These are phyloP conservation scores for Ophiosphaerella herpotricha DNA, from an alignment of 2,329 filamentous ascomycete genomes.

Conservation along the genomic window DNA sequence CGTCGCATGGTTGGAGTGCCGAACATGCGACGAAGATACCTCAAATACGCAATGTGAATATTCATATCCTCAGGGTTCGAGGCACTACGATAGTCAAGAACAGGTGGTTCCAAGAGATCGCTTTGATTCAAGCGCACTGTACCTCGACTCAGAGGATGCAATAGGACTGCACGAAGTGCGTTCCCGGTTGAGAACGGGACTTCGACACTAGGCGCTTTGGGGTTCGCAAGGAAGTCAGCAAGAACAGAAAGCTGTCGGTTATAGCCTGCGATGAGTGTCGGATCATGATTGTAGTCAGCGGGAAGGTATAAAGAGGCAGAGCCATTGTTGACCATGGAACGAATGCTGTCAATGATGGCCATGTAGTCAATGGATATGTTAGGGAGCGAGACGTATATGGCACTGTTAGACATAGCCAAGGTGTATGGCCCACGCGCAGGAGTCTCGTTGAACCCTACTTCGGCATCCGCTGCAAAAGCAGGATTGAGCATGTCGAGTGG, in stretches of 20 bases:
- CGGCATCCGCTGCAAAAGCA: slow-evolving; percentile 2
- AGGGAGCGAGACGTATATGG: slow-evolving; percentile 6
- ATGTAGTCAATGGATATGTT: slow-evolving; percentile 3
- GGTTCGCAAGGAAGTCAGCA: slow-evolving; percentile 3
- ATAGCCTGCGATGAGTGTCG: slow-evolving; percentile 8
- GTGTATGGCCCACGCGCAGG: slow-evolving; percentile 12
- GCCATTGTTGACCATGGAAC: not conserved
- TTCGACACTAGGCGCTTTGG: slow-evolving; percentile 7
- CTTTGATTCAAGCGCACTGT: slow-evolving; percentile 26
- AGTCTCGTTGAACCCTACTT: slow-evolving; percentile 3
- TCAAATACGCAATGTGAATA: slow-evolving; percentile 5
- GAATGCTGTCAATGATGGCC: slow-evolving; percentile 2
- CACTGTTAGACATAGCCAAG: slow-evolving; percentile 6
- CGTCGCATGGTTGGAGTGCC: slow-evolving; percentile 2
- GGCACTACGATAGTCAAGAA: slow-evolving; percentile 34
- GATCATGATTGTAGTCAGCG: not conserved
- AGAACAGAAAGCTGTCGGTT: slow-evolving; percentile 5
- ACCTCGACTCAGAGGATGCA: slow-evolving; percentile 23
- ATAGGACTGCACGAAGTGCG: not conserved
- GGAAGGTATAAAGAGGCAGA: slow-evolving; percentile 1
- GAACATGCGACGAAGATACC: slow-evolving; percentile 3
- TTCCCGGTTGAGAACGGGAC: slow-evolving; percentile 8
- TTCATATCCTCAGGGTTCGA: slow-evolving; percentile 33
- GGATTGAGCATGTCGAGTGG: slow-evolving; percentile 8
- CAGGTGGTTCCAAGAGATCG: slow-evolving; percentile 20